These are phyloP conservation scores for Grosmannia clavigera DNA, from an alignment of 2,329 filamentous ascomycete species.

Conservation along the genomic window DNA sequence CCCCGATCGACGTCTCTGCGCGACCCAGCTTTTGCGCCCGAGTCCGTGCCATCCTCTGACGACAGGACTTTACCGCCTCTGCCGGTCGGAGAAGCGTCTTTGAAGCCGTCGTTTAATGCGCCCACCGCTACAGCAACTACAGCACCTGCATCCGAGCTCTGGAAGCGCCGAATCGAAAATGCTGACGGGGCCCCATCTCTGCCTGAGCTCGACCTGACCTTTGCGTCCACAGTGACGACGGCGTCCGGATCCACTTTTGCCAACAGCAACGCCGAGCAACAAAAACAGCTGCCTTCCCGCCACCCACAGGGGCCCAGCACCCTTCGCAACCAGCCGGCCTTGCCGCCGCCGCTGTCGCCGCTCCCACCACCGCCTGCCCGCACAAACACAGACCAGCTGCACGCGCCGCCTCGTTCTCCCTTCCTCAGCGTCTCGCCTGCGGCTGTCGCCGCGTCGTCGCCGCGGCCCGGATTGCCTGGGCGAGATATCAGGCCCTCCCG, in stretches of 20 bases:
- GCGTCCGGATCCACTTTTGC: neutral
- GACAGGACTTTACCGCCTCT: neutral
- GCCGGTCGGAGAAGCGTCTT: neutral
- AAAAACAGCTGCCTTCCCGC: neutral
- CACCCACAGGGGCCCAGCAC: neutral
- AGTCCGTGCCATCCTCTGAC: neutral
- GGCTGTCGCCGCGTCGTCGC: neutral
- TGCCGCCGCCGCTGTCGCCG: conserved; percentile 8
- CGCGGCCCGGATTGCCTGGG: conserved; percentile 14
- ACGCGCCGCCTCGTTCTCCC: conserved; percentile 4
- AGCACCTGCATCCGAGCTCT: conserved; percentile 22
- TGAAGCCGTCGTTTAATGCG: conserved; percentile 2
- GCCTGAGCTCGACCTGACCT: conserved; percentile 34
- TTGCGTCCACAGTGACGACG: neutral
- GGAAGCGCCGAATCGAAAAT: conserved; percentile 39
- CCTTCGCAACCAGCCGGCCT: neutral
- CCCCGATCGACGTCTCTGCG: conserved; percentile 8
- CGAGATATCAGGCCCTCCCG: conserved; percentile 18
- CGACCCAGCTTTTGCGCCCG: neutral
- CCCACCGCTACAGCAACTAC: conserved; percentile 7
- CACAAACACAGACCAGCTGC: conserved; percentile 1
- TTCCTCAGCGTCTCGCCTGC: neutral
- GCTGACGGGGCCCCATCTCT: conserved; percentile 33
- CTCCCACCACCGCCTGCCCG: conserved; percentile 5
- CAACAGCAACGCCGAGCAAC: neutral